Evolutionary conservation across 305 asterid genomes (phyloP).

Genomic region (Nicotiana rustica): DNA sequence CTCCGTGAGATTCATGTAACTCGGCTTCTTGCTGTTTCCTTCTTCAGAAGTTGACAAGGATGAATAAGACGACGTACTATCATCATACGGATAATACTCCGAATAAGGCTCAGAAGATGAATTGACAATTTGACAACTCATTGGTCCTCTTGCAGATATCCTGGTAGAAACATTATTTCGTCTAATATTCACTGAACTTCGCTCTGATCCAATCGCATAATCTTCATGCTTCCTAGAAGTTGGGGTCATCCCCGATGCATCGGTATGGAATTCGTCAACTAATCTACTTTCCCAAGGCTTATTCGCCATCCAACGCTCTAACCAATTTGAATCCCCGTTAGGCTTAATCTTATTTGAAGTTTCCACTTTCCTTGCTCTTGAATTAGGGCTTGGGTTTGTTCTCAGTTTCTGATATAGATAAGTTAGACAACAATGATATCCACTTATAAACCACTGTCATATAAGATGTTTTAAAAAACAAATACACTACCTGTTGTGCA

Average conservation of each 20-base stretch:
- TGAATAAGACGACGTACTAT: constrained; percentile 74
- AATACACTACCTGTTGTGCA: constrained; percentile 45
- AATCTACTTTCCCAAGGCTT: constrained; percentile 85
- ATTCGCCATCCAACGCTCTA: constrained; percentile 71
- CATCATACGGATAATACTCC: constrained; percentile 58
- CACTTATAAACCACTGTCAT: neutral
- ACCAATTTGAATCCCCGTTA: constrained; percentile 53
- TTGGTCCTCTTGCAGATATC: constrained; percentile 57
- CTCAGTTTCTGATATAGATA: constrained; percentile 48
- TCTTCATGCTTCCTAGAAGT: constrained; percentile 46
- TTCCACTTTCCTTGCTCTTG: constrained; percentile 41
- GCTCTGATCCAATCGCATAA: constrained; percentile 46
- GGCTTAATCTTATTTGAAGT: constrained; percentile 44
- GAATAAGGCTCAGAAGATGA: constrained; percentile 66
- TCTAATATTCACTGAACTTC: constrained; percentile 46
- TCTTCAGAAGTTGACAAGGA: constrained; percentile 67
- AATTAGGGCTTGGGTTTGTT: constrained; percentile 42
- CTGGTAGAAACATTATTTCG: constrained; percentile 56
- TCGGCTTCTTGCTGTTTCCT: constrained; percentile 48
- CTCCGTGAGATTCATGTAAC: constrained; percentile 73
- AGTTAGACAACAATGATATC: neutral
- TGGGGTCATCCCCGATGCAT: constrained; percentile 51
- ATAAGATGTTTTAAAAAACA: neutral
- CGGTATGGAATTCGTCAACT: constrained; percentile 56
- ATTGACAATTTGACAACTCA: constrained; percentile 51